Percentiles rank a stretch among this genome's conserved stretches.
Conservation (phyloP, 2,329 filamentous ascomycete species). For the Capronia epimyces region DNA sequence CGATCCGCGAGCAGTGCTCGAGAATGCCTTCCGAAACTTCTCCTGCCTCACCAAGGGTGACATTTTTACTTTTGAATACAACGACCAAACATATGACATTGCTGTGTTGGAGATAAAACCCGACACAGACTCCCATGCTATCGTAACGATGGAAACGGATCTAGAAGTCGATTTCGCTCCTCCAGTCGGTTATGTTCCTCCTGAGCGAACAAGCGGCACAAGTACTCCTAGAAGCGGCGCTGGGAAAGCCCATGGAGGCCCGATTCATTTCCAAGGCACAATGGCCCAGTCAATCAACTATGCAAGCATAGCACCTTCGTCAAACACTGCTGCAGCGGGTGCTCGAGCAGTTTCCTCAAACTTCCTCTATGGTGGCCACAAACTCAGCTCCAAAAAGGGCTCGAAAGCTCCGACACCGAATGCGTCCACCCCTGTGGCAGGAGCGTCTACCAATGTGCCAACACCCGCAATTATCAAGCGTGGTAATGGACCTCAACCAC, state of each 20-base stretch:
- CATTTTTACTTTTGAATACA: constrained; percentile 93
- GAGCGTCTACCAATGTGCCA: constrained; percentile 44
- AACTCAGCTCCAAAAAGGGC: constrained; percentile 74
- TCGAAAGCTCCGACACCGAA: constrained; percentile 70
- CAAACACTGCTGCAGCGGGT: constrained; percentile 58
- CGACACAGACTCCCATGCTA: constrained; percentile 69
- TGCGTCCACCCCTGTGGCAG: constrained; percentile 64
- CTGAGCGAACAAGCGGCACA: constrained; percentile 70
- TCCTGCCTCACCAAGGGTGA: constrained; percentile 89
- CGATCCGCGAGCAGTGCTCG: constrained; percentile 93
- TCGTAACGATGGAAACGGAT: constrained; percentile 94
- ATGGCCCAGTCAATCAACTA: constrained; percentile 99
- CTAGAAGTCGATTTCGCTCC: constrained; percentile 93
- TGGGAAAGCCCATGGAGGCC: constrained; percentile 58
- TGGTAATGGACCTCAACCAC: constrained; percentile 75
- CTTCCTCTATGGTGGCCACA: constrained; percentile 74
- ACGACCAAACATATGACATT: constrained; percentile 88
- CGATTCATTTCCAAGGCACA: constrained; percentile 76
- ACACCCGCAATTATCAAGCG: constrained; percentile 44
- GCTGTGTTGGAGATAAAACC: constrained; percentile 92
- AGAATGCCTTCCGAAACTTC: constrained; percentile 94
- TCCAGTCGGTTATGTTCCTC: constrained; percentile 90
- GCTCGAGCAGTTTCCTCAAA: constrained; percentile 64
- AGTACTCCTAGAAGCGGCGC: constrained; percentile 68
- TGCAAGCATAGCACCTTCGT: constrained; percentile 74